These are phyloP conservation scores for Leccinum idahoense DNA, from an alignment of 1,284 basidiomycete species.

Conservation along the genomic window DNA sequence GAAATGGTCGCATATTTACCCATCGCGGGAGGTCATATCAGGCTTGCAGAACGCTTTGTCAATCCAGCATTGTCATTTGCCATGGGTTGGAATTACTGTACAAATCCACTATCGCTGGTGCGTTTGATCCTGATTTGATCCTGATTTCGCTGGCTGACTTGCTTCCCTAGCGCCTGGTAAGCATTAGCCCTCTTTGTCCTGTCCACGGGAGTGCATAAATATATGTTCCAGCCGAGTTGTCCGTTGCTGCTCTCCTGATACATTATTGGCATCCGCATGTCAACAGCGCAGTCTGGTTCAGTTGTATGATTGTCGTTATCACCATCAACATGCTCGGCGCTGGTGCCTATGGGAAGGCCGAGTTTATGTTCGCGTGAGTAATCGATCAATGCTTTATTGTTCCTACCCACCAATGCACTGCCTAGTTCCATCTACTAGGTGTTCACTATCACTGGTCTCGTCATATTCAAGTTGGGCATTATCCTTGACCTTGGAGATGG, in stretches of 20 bases:
- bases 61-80: conserved; percentile 66
- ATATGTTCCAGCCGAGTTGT: conserved; percentile 25
- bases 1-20: conserved; percentile 44
- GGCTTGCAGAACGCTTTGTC: conserved; percentile 67
- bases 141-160: not conserved
- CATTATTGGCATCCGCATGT: conserved; percentile 51
- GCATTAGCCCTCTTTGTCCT: not conserved
- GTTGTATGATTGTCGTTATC: conserved; percentile 55
- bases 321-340: conserved; percentile 62
- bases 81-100: conserved; percentile 72
- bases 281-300: conserved; percentile 57
- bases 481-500: conserved; percentile 18
- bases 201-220: not conserved
- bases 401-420: not conserved
- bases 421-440: conserved; percentile 56
- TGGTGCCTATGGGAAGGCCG: conserved; percentile 49
- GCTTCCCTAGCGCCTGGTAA: conserved; percentile 24
- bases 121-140: conserved; percentile 5
- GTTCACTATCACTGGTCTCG: conserved; percentile 47
- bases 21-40: conserved; percentile 57
- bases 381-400: not conserved
- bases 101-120: conserved; percentile 50
- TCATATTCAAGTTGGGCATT: conserved; percentile 37
- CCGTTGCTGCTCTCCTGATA: conserved; percentile 61
- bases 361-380: conserved; percentile 48